A percentile compares a stretch with the other conserved stretches of the same genome.
Evolutionary conservation across 345 rosid species (phyloP).

Genomic region (Murraya paniculata): DNA sequence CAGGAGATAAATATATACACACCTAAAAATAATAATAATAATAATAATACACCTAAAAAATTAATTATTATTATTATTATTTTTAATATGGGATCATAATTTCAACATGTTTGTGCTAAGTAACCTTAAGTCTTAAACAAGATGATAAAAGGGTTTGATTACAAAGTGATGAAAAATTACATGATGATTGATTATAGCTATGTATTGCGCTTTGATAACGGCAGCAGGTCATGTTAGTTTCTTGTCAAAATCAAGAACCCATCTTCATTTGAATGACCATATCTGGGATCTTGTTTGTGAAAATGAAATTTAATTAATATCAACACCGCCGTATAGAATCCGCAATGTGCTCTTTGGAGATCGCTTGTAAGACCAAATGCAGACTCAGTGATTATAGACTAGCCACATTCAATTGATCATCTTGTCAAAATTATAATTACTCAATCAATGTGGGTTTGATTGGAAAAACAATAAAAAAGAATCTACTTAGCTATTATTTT

Average conservation of each 20-base stretch:
- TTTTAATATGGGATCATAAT: neutral
- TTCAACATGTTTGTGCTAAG: neutral
- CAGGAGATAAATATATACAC: neutral
- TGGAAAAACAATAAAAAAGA: neutral
- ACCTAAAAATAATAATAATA: neutral
- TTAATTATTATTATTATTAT: neutral
- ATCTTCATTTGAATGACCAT: constrained; percentile 24
- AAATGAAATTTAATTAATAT: constrained; percentile 24
- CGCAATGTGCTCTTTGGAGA: constrained; percentile 32
- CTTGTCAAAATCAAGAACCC: constrained; percentile 66
- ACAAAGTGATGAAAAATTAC: neutral
- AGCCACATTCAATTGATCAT: neutral
- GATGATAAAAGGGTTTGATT: constrained; percentile 1
- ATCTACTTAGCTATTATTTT: neutral
- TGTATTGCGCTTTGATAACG: constrained; percentile 7
- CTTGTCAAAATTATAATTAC: neutral
- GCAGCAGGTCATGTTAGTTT: constrained; percentile 48
- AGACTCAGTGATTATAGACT: neutral
- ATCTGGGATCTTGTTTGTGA: constrained; percentile 30
- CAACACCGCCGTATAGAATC: constrained; percentile 41
- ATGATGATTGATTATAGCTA: neutral
- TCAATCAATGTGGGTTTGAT: neutral
- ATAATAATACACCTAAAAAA: neutral
- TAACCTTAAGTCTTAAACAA: constrained; percentile 3
- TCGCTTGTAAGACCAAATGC: constrained; percentile 10